A percentile compares a stretch with the other conserved stretches of the same genome.
phyloP scores from a whole-genome alignment of 2,329 filamentous ascomycete genomes.

The Pseudopyrenochaeta lycopersici region DNA sequence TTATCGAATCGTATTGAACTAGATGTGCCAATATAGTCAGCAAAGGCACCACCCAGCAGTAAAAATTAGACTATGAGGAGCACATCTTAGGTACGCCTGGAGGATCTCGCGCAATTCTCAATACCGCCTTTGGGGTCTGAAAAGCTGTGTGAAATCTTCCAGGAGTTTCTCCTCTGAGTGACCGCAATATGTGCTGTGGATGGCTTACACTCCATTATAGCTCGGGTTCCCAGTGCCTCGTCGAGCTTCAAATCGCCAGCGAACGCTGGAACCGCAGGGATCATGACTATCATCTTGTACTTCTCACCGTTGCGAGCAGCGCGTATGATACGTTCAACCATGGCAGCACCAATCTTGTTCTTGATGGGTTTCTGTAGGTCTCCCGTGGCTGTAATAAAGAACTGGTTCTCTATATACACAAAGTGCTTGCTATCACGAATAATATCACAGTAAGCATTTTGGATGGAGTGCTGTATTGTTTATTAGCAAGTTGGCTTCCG shows the following conservation, averaged over 20 bases:
- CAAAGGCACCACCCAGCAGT: too few relatives aligned
- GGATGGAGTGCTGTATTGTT: conserved; percentile 74
- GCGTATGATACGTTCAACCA: conserved; percentile 78
- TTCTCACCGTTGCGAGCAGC: conserved; percentile 71
- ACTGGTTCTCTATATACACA: conserved; percentile 85
- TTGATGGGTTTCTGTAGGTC: conserved; percentile 75
- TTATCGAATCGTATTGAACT: conserved; percentile 80
- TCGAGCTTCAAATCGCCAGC: conserved; percentile 80
- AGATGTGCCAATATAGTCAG: conserved; percentile 44
- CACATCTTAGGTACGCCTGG: too few relatives aligned
- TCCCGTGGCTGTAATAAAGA: conserved; percentile 86
- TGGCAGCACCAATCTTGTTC: conserved; percentile 81
- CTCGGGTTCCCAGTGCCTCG: conserved; percentile 77
- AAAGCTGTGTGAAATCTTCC: too few relatives aligned
- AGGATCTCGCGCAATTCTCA: too few relatives aligned
- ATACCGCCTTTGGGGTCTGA: too few relatives aligned
- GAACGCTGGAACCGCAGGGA: conserved; percentile 83
- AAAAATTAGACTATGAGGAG: too few relatives aligned
- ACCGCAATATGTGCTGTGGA: too few relatives aligned
- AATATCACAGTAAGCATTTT: conserved; percentile 80
- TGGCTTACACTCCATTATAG: conserved; percentile 74
- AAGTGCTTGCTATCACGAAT: conserved; percentile 76
- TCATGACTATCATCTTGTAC: conserved; percentile 80
- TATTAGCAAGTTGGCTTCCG: conserved; percentile 6
- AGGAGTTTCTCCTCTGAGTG: too few relatives aligned